Base-by-base conservation (phyloP, 2,329 filamentous ascomycete species). In the Aspergillus tubingensis region DNA sequence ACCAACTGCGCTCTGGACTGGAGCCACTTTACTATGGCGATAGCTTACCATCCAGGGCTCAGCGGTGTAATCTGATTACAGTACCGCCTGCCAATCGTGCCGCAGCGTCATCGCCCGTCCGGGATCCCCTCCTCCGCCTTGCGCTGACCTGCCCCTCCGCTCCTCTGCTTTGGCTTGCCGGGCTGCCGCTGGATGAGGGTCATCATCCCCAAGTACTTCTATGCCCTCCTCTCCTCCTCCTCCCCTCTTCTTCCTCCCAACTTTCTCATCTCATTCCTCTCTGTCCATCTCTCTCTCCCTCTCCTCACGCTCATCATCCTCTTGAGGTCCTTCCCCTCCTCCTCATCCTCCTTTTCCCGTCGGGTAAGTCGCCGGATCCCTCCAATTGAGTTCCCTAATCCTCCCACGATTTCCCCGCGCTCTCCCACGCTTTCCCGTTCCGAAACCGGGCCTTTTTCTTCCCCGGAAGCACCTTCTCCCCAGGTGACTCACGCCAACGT, bases 391-490 rank as follows among this genome's bases (percentile, higher is more conserved):
- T 54, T 41, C 39, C 62, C 51, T 56, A 43, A 49, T 51, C 51
- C 41, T 58, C 43, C 54, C 60, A 43, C 51, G 23, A 48, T 41
- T 58, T 57, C 58, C 54, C 58, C 59, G 58, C 57, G 59, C 51
- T 58, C 32, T 61, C 57, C 62, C 64, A 58, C 56, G 21, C 52
- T 21, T 58, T 59, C 54, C 66, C 63, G 63, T 64, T 66, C 65
- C 64, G 66, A 66, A 62, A 67, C 65, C 63, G 65, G 66, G 65
- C 61, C 54, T 61, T 68, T 68, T 67, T 65, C 65, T 68, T 65
- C 65, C 64, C 64, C 61, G 63, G 61, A 64, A 63, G 61, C 55
- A 61, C 60, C 61, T 59, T 50, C 56, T 57, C 47, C 58, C 57
- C 39, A 58, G 60, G 62, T 67, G 65, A 67, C 62, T 67, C 65